Evolutionary conservation across 352 stramenopile species (phyloP), one percentile per base, ranked within the genome.

Genomic region (Nothophytophthora sp.): DNA sequence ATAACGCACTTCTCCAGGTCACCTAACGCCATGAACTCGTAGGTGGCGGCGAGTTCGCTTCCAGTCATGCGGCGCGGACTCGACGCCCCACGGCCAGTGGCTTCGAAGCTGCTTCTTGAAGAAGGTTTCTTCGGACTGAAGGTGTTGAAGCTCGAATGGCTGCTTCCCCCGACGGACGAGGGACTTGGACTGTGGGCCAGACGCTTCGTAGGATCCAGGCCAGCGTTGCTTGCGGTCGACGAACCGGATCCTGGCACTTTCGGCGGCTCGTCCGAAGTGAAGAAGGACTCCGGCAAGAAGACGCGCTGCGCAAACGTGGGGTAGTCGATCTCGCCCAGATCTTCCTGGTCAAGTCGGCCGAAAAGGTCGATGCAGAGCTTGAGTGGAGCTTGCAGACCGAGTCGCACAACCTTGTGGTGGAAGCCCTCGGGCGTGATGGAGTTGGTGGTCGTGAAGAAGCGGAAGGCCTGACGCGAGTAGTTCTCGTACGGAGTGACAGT

Each of bases 401-500:
- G 57, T 22, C 86, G 79, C 18, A 69, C 60, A 19, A 90, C 64
- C 23, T 83, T 84, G 62, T 75, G 60, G 11, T 86, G 68, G 41
- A 92, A 92, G 2, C 63, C 76, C 45, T 90, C 75, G 4, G 68
- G 60, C 0, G 76, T 82, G 55, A 92, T 90, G 15, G 67, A 73
- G 50, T 88, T 90, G 12, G 72, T 88, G 11, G 76, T 87, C 34
- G 82, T 92, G 53, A 91, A 92, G 54, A 76, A 86, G 10, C 72
- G 72, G 35, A 92, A 92, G 3, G 82, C 82, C 29, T 88, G 79
- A 34, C 77, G 64, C 22, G 59, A 76, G 40, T 68, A 84, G 42
- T 89, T 84, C 15, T 86, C 76, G 40, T 89, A 80, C 9, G 63
- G 44, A 16, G 47, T 82, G 3, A 49, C 67, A 6, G 62, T 71